phyloP scores from a whole-genome alignment of 768 basidiomycete genomes.

The Leccinum rimulosum region DNA sequence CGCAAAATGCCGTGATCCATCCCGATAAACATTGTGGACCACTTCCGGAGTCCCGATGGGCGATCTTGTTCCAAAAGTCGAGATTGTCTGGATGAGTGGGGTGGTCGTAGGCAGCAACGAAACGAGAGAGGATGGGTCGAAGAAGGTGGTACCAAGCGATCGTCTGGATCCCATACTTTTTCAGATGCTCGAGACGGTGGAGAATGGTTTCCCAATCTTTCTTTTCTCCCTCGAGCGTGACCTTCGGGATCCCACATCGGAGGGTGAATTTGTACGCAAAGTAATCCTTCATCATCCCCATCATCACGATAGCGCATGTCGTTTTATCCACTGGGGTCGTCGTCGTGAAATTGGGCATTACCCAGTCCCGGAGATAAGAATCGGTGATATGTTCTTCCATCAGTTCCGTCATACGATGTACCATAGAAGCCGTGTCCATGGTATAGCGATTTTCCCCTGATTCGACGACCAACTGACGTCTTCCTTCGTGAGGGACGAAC shows the following conservation, averaged over 20 bases:
- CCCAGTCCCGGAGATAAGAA: constrained; percentile 36
- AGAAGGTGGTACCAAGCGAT: constrained; percentile 41
- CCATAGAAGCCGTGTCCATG: constrained; percentile 34
- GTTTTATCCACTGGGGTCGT: constrained; percentile 40
- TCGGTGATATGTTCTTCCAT: constrained; percentile 24
- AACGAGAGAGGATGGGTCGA: constrained; percentile 37
- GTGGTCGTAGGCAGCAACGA: constrained; percentile 36
- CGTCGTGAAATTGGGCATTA: constrained; percentile 44
- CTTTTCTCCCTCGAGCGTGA: constrained; percentile 43
- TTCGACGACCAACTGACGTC: constrained; percentile 27
- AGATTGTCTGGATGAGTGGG: constrained; percentile 29
- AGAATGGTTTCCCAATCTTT: constrained; percentile 40
- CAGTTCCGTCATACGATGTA: constrained; percentile 20
- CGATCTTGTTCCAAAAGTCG: constrained; percentile 40
- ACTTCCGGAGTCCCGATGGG: constrained; percentile 26
- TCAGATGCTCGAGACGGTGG: constrained; percentile 37
- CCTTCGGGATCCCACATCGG: constrained; percentile 41
- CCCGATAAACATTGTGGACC: constrained; percentile 36
- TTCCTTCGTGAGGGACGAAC: constrained; percentile 29
- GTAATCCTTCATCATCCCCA: constrained; percentile 42
- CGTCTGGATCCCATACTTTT: constrained; percentile 35
- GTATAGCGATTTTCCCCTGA: constrained; percentile 15
- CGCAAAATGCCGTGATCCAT: constrained; percentile 40
- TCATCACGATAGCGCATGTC: constrained; percentile 39
- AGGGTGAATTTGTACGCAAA: constrained; percentile 34